Base-by-base conservation (phyloP, 2,329 filamentous ascomycete genomes). In the Talaromyces piceae region DNA sequence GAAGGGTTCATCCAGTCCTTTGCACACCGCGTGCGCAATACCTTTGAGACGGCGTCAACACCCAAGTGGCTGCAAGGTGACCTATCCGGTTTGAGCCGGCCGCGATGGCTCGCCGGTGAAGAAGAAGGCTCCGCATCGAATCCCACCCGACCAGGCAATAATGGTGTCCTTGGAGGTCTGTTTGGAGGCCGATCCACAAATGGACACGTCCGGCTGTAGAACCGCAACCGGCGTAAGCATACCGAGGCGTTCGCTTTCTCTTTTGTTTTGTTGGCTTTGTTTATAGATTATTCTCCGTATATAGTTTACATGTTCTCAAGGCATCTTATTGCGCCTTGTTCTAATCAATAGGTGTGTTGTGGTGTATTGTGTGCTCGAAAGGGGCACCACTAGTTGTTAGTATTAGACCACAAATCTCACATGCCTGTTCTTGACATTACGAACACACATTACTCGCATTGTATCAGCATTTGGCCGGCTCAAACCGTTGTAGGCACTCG, bases 11-110 rank as follows among this genome's bases (percentile, higher is more conserved):
- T 97, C 63, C 80, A 87, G 58, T 84, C 86, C 28, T 82, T 97
- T 55, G 83, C 87, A 0, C 87, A 94, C 63, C 79, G 91, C 30
- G 84, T 98, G 60, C 87, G 84, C 69, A 98, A 98, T 63, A 97
- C 93, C 0, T 82, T 97, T 48, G 91, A 97, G 55, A 86, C 83
- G 0, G 78, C 89, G 2, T 86, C 90, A 48, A 78, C 84, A 26
- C 91, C 93, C 0, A 83, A 83, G 57, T 97, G 91, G 90, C 73
- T 95, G 56, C 79, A 83, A 59, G 85, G 87, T 23, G 75, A 88
- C 25, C 79, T 55, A 13, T 39, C 53, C 6, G 49, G 82, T 7
- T 80, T 91, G 67, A 88, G 84, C 67, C 81, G 84, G 63, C 89
- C 88, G 4, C 86, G 83, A 61, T 94, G 89, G 89, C 87, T 93